Evolutionary conservation across 2,329 filamentous ascomycete species (phyloP).

Genomic region (Cadophora sp.): DNA sequence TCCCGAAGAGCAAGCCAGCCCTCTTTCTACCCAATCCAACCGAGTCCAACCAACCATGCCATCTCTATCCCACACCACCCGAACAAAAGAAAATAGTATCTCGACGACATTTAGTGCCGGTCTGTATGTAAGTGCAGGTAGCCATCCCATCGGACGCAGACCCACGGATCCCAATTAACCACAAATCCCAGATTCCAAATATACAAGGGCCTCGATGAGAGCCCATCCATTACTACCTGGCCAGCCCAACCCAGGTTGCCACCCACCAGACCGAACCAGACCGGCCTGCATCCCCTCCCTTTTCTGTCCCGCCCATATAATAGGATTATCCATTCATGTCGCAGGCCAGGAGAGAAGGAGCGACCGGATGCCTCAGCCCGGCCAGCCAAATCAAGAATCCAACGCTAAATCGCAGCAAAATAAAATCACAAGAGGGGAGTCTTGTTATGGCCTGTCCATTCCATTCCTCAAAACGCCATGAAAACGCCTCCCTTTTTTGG

Average conservation of each 20-base stretch:
- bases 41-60: neutral
- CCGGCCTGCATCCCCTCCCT: neutral
- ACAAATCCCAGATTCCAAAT: slow-evolving; percentile 4
- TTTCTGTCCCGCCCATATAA: slow-evolving; percentile 1
- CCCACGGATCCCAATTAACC: too few species aligned
- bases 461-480: neutral
- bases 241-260: neutral
- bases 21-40: neutral
- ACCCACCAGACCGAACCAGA: slow-evolving; percentile 20
- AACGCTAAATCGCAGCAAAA: slow-evolving; percentile 36
- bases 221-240: slow-evolving; percentile 12
- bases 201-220: slow-evolving; percentile 27
- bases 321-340: neutral
- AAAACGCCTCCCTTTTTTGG: slow-evolving; percentile 17
- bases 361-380: neutral
- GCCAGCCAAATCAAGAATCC: slow-evolving; percentile 5
- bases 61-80: slow-evolving; percentile 2
- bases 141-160: too few species aligned
- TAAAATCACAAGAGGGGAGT: slow-evolving; percentile 32
- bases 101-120: slow-evolving; percentile 15
- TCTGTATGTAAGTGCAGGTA: slow-evolving; percentile 7
- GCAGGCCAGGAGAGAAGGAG: slow-evolving; percentile 5
- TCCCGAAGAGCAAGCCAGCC: too few species aligned
- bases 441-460: slow-evolving; percentile 18
- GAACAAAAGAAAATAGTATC: slow-evolving; percentile 6